Conservation (phyloP, 768 basidiomycete genomes). For the Xerocomellus chrysenteron region DNA sequence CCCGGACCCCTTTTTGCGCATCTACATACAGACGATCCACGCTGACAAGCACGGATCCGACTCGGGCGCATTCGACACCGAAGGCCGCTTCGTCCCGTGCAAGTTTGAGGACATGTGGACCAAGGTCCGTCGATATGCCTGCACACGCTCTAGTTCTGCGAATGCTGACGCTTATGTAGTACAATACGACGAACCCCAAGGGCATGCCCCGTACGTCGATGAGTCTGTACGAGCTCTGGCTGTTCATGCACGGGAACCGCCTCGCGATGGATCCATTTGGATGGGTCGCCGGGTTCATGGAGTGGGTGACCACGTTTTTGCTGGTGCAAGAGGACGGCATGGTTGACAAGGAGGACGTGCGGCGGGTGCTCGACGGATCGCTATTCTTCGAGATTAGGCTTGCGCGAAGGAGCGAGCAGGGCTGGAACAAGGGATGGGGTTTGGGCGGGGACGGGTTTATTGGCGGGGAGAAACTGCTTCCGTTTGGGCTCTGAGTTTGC, state of each 20-base stretch:
- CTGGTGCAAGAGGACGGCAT: conserved; percentile 40
- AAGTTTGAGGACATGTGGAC: conserved; percentile 46
- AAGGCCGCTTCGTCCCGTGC: conserved; percentile 41
- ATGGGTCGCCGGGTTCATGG: conserved; percentile 35
- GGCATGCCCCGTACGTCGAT: conserved; percentile 18
- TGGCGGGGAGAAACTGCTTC: conserved; percentile 29
- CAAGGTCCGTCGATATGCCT: conserved; percentile 28
- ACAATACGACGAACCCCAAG: conserved; percentile 9
- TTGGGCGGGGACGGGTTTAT: conserved; percentile 33
- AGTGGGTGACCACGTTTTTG: conserved; percentile 40
- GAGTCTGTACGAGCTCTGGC: conserved; percentile 34
- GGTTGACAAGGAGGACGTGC: conserved; percentile 42
- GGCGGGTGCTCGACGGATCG: conserved; percentile 42
- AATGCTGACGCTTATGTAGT: conserved; percentile 7
- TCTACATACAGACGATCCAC: conserved; percentile 36
- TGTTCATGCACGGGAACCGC: conserved; percentile 31
- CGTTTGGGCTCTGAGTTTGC: conserved; percentile 24
- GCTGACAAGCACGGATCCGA: conserved; percentile 44
- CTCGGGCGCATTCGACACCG: conserved; percentile 40
- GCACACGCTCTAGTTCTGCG: neutral
- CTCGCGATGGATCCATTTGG: conserved; percentile 39
- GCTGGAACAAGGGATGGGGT: conserved; percentile 33
- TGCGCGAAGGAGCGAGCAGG: conserved; percentile 17
- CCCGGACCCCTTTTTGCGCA: conserved; percentile 43
- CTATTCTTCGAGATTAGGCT: conserved; percentile 35